Conservation (phyloP, 352 stramenopile species). For the Pythium chondricola region DNA sequence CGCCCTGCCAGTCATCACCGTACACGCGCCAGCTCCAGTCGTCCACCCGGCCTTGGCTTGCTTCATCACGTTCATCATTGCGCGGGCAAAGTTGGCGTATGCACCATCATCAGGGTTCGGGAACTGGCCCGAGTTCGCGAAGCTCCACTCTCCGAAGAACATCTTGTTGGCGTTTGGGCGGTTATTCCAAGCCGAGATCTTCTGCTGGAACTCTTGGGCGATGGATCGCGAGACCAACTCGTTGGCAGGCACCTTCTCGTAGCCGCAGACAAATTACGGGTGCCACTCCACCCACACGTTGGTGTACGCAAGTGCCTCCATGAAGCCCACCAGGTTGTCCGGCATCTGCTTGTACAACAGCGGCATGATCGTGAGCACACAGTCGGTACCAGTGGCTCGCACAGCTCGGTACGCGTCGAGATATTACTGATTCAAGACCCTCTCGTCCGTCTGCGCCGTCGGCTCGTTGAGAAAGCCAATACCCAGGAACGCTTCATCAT, state of each 20-base stretch:
- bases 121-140: constrained; percentile 10
- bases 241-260: constrained; percentile 5
- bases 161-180: constrained; percentile 16
- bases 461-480: constrained; percentile 32
- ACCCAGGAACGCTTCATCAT: constrained; percentile 25
- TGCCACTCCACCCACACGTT: constrained; percentile 30
- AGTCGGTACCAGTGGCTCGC: constrained; percentile 15
- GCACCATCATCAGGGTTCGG: neutral
- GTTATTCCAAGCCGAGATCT: constrained; percentile 10
- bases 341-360: constrained; percentile 15
- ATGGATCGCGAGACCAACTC: constrained; percentile 6
- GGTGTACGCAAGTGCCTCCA: constrained; percentile 4
- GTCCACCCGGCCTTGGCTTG: constrained; percentile 9
- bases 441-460: constrained; percentile 3
- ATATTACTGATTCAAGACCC: constrained; percentile 26
- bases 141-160: constrained; percentile 23
- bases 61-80: constrained; percentile 1
- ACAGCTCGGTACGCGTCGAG: constrained; percentile 20
- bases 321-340: constrained; percentile 2
- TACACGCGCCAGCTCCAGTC: constrained; percentile 19
- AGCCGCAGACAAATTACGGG: constrained; percentile 22
- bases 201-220: constrained; percentile 3
- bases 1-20: constrained; percentile 8
- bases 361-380: constrained; percentile 19
- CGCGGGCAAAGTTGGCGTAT: neutral